These are phyloP conservation scores for Botrytis fabae DNA, from an alignment of 2,329 filamentous ascomycete genomes.

Conservation along the genomic window DNA sequence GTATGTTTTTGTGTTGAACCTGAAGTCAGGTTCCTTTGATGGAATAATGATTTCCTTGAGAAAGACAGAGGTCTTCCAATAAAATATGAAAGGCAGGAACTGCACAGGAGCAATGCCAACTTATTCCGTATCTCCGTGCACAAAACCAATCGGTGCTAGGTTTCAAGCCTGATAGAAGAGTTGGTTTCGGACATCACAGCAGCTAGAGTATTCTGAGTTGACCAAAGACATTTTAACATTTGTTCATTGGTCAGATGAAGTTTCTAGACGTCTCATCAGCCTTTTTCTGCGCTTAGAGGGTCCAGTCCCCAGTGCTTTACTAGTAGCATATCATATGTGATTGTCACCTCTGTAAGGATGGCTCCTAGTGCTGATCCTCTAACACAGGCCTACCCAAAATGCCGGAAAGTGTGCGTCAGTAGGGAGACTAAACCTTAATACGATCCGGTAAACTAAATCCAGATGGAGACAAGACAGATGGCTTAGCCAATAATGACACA, in stretches of 20 bases:
- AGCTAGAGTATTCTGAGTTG: background rate
- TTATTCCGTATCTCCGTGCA: slow-evolving; percentile 1
- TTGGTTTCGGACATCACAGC: background rate
- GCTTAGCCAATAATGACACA: background rate
- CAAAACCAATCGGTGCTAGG: slow-evolving; percentile 6
- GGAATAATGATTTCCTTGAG: background rate
- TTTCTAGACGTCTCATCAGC: background rate
- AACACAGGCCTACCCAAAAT: background rate
- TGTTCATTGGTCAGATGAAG: background rate
- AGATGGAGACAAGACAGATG: background rate
- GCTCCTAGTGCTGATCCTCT: background rate
- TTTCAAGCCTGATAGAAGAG: slow-evolving; percentile 4
- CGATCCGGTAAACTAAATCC: background rate
- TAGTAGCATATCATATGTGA: background rate
- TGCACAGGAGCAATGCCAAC: background rate
- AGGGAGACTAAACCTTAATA: background rate
- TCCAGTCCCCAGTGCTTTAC: background rate
- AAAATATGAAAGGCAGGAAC: background rate
- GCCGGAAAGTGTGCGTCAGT: background rate
- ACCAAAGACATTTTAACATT: background rate
- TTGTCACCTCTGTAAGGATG: background rate
- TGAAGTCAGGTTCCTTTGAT: background rate
- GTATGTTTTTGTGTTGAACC: background rate
- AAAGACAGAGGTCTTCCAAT: background rate
- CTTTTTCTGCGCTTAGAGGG: background rate